These are phyloP conservation scores for Globisporangium cederbergense DNA, from an alignment of 352 stramenopile species.

Conservation along the genomic window DNA sequence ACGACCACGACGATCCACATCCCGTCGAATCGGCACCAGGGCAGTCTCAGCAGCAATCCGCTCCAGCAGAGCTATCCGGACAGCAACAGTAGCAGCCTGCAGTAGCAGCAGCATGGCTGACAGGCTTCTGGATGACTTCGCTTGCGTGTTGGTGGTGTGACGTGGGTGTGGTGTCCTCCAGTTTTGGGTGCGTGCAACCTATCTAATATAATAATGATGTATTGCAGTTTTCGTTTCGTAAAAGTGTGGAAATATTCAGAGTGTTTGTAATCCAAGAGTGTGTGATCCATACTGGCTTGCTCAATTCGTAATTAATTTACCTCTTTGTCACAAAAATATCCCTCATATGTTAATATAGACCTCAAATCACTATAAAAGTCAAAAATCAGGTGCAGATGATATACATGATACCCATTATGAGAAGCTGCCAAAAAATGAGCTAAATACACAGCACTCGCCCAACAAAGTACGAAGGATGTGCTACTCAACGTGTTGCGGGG, in stretches of 20 bases:
- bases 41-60: conserved; percentile 4
- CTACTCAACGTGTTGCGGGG: background rate
- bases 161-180: background rate
- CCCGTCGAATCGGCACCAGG: conserved; percentile 10
- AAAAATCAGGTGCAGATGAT: background rate
- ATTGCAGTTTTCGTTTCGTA: conserved; percentile 14
- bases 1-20: conserved; percentile 21
- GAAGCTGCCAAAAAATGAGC: conserved; percentile 4
- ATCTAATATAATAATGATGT: conserved; percentile 8
- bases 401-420: background rate
- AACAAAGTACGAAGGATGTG: conserved; percentile 16
- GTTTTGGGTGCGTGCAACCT: background rate
- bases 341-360: background rate
- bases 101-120: background rate
- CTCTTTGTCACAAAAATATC: background rate
- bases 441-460: background rate
- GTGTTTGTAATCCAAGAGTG: conserved; percentile 5
- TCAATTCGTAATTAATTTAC: background rate
- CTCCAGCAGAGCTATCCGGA: background rate
- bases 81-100: background rate
- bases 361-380: background rate
- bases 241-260: conserved; percentile 9
- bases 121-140: background rate
- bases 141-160: background rate
- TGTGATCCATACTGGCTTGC: background rate